These are phyloP conservation scores for Prunus campanulata DNA, from an alignment of 306 rosid genomes.

Conservation along the genomic window DNA sequence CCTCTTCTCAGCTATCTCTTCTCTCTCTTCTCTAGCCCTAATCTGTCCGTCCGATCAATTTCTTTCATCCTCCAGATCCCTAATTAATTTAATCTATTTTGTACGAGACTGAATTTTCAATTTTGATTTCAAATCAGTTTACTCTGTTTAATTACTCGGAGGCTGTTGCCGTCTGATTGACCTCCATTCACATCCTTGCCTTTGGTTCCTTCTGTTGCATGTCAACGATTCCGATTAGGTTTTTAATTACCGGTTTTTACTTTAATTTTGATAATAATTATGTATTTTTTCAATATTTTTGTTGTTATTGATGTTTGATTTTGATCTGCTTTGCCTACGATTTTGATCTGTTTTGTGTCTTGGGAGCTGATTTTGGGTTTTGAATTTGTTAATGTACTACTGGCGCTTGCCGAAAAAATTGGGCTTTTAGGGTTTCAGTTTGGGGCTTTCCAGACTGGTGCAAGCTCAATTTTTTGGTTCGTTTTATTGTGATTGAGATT, in stretches of 20 bases:
- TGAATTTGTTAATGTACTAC: not conserved
- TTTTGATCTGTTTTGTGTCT: constrained; percentile 1
- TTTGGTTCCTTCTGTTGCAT: constrained; percentile 30
- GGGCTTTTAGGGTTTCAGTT: constrained; percentile 20
- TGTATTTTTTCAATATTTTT: not conserved
- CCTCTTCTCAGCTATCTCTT: constrained; percentile 15
- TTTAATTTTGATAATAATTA: not conserved
- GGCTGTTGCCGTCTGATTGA: not conserved
- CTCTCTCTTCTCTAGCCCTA: constrained; percentile 35
- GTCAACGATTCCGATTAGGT: constrained; percentile 31
- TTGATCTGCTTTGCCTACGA: constrained; percentile 28
- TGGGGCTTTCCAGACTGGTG: not conserved
- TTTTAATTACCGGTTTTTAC: constrained; percentile 19
- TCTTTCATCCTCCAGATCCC: constrained; percentile 51
- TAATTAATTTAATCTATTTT: constrained; percentile 2
- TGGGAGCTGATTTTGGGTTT: not conserved
- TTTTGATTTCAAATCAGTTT: not conserved
- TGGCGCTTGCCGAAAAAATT: not conserved
- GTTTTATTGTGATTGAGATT: constrained; percentile 1
- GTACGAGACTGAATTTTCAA: not conserved
- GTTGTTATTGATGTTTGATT: constrained; percentile 19
- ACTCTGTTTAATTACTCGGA: not conserved
- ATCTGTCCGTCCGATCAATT: constrained; percentile 18
- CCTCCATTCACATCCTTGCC: constrained; percentile 16
- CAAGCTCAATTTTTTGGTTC: not conserved